Evolutionary conservation across 345 rosid genomes (phyloP).

Genomic region (Chamaenerion angustifolium): DNA sequence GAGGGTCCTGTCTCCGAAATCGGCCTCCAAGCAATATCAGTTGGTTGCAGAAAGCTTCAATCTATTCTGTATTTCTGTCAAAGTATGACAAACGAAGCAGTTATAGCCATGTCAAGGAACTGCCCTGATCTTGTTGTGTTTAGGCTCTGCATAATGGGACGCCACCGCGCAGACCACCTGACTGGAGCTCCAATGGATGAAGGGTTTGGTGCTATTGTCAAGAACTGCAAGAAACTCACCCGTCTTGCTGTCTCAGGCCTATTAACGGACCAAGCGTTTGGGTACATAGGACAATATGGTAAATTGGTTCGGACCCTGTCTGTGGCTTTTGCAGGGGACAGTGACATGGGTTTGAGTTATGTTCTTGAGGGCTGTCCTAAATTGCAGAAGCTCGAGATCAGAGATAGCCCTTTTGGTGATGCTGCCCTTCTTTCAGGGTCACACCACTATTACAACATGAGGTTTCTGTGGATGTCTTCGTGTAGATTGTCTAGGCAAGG

Average conservation of each 20-base stretch:
- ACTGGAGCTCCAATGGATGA: slow-evolving; percentile 84
- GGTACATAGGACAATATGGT: slow-evolving; percentile 62
- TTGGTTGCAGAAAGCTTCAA: slow-evolving; percentile 64
- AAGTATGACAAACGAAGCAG: slow-evolving; percentile 73
- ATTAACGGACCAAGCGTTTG: slow-evolving; percentile 64
- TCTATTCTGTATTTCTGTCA: slow-evolving; percentile 78
- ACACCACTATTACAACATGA: slow-evolving; percentile 63
- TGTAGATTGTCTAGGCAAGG: slow-evolving; percentile 45
- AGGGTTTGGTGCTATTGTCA: slow-evolving; percentile 86
- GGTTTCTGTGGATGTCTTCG: slow-evolving; percentile 90
- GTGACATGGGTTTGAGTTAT: slow-evolving; percentile 60
- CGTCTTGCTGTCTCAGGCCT: slow-evolving; percentile 73
- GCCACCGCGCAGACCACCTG: slow-evolving; percentile 50
- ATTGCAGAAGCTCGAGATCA: slow-evolving; percentile 77
- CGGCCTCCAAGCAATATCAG: slow-evolving; percentile 74
- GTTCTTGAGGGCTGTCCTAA: slow-evolving; percentile 71
- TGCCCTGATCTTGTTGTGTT: slow-evolving; percentile 68
- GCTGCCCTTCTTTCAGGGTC: slow-evolving; percentile 55
- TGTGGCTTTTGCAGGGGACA: slow-evolving; percentile 82
- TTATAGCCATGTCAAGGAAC: slow-evolving; percentile 67
- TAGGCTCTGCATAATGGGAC: slow-evolving; percentile 83
- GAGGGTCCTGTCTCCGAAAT: slow-evolving; percentile 63
- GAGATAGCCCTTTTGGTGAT: slow-evolving; percentile 86
- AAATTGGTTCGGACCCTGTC: slow-evolving; percentile 58
- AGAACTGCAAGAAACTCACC: slow-evolving; percentile 73